Evolutionary conservation across 1,139 yeast genomes (phyloP), one percentile per base, ranked within the genome.

Genomic region (Spencermartinsiella ligniputridi): DNA sequence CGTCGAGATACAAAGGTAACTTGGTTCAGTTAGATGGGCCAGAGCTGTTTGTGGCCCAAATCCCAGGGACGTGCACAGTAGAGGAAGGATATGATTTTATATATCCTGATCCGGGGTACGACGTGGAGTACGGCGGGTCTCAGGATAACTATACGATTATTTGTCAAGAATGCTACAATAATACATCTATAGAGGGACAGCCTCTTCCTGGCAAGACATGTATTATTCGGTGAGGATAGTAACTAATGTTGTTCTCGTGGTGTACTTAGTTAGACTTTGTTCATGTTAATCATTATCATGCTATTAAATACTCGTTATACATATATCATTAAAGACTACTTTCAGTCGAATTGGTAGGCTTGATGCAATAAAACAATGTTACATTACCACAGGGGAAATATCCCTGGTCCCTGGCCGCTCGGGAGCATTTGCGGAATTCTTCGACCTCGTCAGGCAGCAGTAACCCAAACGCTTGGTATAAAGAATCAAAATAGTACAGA

Each of bases 401-500:
- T 12, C 42, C 46, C 42, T 35, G 39, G 19, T 29, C 48, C 33
- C 18, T 34, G 16, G 45, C 45, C 32, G 19, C 40, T 15, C 33
- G 48, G 33, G 41, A 46, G 33, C 49, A 20, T 21, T 27, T 44
- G 34, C 46, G 47, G 37, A 40, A 46, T 17, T 41, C 41, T 37
- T 36, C 54, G 36, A 49, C 41, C 39, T 62, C 66, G 15, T 54
- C 59, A 3, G 53, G 45, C 3, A 53, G 44, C 16, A 58, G 49
- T 19, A 56, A 54, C 3, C 59, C 55, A 46, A 58, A 62, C 8
- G 48, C 45, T 4, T 52, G 42, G 34, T 59, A 52, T 48, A 63
- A 49, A 16, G 61, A 47, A 34, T 61, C 62, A 8, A 56, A 42
- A 40, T 59, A 63, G 46, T 57, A 60, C 35, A 58, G 46, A 3